These are phyloP conservation scores for Lactarius quietus DNA, from an alignment of 768 basidiomycete species.

Conservation along the genomic window DNA sequence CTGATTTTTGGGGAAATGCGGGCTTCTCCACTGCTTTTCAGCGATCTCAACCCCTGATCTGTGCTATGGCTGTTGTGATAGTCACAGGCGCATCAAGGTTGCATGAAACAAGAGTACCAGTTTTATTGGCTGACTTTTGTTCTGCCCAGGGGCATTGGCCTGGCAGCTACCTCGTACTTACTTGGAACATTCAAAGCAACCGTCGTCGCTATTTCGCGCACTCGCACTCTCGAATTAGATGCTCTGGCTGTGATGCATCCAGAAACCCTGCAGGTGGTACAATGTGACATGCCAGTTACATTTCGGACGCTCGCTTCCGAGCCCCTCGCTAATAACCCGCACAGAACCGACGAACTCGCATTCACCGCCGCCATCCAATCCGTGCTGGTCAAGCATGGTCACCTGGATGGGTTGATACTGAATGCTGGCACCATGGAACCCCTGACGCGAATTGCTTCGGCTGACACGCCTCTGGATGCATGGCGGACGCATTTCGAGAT, in stretches of 20 bases:
- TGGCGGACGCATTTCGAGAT: slow-evolving; percentile 79
- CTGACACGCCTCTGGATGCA: slow-evolving; percentile 45
- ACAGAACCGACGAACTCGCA: slow-evolving; percentile 56
- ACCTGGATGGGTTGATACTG: slow-evolving; percentile 73
- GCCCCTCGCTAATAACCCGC: slow-evolving; percentile 8
- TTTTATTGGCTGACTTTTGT: slow-evolving; percentile 22
- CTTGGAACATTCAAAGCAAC: slow-evolving; percentile 57
- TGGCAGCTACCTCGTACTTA: slow-evolving; percentile 68
- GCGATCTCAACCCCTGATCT: slow-evolving; percentile 3
- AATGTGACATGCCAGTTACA: slow-evolving; percentile 75
- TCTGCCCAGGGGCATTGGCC: slow-evolving; percentile 59
- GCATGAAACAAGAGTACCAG: neutral
- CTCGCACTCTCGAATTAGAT: slow-evolving; percentile 59
- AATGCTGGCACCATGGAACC: slow-evolving; percentile 84
- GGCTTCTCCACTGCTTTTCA: slow-evolving; percentile 11
- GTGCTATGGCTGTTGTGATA: slow-evolving; percentile 48
- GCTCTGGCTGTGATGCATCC: slow-evolving; percentile 43
- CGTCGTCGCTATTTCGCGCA: slow-evolving; percentile 76
- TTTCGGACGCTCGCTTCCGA: slow-evolving; percentile 2
- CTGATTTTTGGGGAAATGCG: slow-evolving; percentile 20
- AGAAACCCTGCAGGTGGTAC: slow-evolving; percentile 46
- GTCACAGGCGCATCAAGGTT: slow-evolving; percentile 87
- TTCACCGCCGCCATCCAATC: slow-evolving; percentile 53
- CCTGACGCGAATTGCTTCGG: slow-evolving; percentile 53
- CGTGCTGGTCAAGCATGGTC: slow-evolving; percentile 52